A percentile compares a stretch with the other conserved stretches of the same genome.
These are phyloP conservation scores for Neolentinus lepideus DNA, from an alignment of 1,284 basidiomycete species.

Conservation along the genomic window DNA sequence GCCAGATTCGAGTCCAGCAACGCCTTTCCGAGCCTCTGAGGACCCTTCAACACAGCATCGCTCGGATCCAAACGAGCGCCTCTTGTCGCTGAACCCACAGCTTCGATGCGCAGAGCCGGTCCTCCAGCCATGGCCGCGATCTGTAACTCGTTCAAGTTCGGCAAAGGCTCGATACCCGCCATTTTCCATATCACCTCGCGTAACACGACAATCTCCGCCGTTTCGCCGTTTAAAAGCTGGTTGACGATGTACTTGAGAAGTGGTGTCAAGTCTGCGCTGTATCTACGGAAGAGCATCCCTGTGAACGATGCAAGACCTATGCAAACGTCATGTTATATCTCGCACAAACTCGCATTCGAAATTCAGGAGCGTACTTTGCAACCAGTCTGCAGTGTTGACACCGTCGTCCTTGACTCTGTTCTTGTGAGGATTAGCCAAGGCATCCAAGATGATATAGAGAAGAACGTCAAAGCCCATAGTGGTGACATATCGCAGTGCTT, in stretches of 20 bases:
- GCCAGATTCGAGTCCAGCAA: slow-evolving; percentile 71
- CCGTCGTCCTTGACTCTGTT: slow-evolving; percentile 89
- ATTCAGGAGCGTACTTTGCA: slow-evolving; percentile 67
- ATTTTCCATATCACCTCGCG: slow-evolving; percentile 93
- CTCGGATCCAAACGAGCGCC: slow-evolving; percentile 63
- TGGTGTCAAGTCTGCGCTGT: slow-evolving; percentile 77
- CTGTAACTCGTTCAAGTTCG: slow-evolving; percentile 84
- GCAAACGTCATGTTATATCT: slow-evolving; percentile 12
- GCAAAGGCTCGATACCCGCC: slow-evolving; percentile 89
- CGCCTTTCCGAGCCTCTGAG: slow-evolving; percentile 61
- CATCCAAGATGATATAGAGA: slow-evolving; percentile 84
- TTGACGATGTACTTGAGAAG: slow-evolving; percentile 90
- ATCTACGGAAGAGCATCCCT: slow-evolving; percentile 87
- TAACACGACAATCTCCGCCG: slow-evolving; percentile 87
- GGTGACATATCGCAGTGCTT: slow-evolving; percentile 85
- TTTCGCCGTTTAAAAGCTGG: slow-evolving; percentile 78
- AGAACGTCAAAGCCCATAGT: slow-evolving; percentile 93
- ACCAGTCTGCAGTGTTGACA: slow-evolving; percentile 87
- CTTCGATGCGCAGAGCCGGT: slow-evolving; percentile 81
- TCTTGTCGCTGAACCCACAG: slow-evolving; percentile 63
- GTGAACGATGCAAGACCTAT: slow-evolving; percentile 87
- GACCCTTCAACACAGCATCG: slow-evolving; percentile 52
- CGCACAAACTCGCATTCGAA: slow-evolving; percentile 3
- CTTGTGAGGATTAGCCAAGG: slow-evolving; percentile 81
- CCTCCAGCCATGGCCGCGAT: slow-evolving; percentile 89